Evolutionary conservation across 768 basidiomycete genomes (phyloP), one percentile per base, ranked within the genome.

Genomic region (Mycena galopus): DNA sequence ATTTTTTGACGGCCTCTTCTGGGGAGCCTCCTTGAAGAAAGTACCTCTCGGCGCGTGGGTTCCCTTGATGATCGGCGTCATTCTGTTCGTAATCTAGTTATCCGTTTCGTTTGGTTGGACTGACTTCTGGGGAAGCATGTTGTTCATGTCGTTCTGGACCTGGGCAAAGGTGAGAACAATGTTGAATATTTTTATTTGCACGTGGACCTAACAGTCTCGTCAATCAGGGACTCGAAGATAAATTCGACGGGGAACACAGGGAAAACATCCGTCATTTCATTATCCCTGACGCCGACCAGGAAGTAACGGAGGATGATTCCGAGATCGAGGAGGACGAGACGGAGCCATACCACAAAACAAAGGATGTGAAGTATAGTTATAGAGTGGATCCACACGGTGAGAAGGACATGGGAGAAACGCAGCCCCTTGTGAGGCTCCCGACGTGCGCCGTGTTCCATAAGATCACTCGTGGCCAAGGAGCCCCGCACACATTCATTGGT

Each of bases 1-100:
- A 12, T 93, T 93, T 82, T 81, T 93, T 62, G 92, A 93, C 78
- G 90, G 90, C 73, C 81, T 91, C 19, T 93, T 93, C 82, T 92
- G 89, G 88, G 91, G 90, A 29, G 89, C 91, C 0, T 80, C 89
- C 0, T 76, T 92, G 69, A 88, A 85, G 76, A 91, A 92, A 78
- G 84, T 92, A 6, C 91, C 91, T 0, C 80, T 85, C 25, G 91
- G 92, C 21, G 92, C 90, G 2, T 93, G 91, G 90, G 90, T 92
- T 11, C 90, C 92, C 2, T 83, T 93, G 14, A 84, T 86, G 76
- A 85, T 92, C 47, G 92, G 91, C 6, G 25, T 80, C 2, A 76
- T 90, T 17, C 78, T 92, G 86, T 87, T 65, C 73, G 86, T 74
- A 23, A n/a, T n/a, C 5, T 63, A 17, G 8, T 55, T 33, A 12